These are phyloP conservation scores for Metahyphopichia silvanorum DNA, from an alignment of 805 yeast species.

Conservation along the genomic window DNA sequence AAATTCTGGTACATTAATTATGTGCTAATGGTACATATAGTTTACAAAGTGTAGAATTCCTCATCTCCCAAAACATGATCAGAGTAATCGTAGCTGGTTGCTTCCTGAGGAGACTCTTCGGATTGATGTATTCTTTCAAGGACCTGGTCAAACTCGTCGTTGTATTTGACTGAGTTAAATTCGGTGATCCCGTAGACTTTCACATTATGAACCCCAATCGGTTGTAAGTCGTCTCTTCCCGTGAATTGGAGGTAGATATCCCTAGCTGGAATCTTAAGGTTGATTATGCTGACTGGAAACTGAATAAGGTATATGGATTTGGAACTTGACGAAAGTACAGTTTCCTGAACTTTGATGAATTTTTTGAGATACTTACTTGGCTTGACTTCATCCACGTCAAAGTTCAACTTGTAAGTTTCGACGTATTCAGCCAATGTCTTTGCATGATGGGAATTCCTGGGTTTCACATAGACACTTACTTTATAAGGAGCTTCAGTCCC, in stretches of 20 bases:
- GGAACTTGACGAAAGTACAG: constrained; percentile 7
- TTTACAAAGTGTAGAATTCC: no score
- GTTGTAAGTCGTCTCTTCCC: constrained; percentile 5
- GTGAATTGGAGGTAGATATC: constrained; percentile 32
- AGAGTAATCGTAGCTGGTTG: not conserved
- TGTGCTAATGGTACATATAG: no score
- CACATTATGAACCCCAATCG: constrained; percentile 14
- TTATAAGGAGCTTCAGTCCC: constrained; percentile 10
- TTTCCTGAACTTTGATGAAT: constrained; percentile 28
- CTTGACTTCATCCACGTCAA: constrained; percentile 2
- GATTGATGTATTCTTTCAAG: constrained; percentile 6
- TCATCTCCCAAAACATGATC: constrained; percentile 2
- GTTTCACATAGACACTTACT: constrained; percentile 28
- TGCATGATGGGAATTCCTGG: constrained; percentile 17
- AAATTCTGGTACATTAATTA: no score
- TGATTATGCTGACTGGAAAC: constrained; percentile 31
- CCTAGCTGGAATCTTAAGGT: constrained; percentile 24
- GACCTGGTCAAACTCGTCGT: constrained; percentile 17
- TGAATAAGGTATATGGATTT: constrained; percentile 22
- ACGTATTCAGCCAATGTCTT: constrained; percentile 15
- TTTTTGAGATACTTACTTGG: constrained; percentile 28
- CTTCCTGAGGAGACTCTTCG: not conserved
- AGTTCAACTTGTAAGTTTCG: constrained; percentile 9
- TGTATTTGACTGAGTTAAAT: constrained; percentile 18
- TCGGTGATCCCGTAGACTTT: constrained; percentile 31